phyloP scores from a whole-genome alignment of 352 stramenopile genomes.

The Elongisporangium anandrum region DNA sequence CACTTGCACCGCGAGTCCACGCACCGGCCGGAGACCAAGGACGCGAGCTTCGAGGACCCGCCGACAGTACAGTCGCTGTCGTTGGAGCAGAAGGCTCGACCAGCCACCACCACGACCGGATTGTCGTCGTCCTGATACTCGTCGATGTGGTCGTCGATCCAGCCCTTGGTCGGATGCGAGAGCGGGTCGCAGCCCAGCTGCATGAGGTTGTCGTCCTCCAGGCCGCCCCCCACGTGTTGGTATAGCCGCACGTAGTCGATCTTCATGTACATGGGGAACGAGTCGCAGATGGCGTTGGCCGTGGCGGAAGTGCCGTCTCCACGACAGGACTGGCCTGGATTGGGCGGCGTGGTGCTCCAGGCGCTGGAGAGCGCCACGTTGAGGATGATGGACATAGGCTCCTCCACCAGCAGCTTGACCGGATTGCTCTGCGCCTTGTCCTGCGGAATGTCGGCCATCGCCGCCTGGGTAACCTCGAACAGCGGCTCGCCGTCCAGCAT shows the following conservation, averaged over 20 bases:
- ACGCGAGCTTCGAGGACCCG: slow-evolving; percentile 10
- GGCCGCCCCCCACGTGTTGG: slow-evolving; percentile 32
- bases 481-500: slow-evolving; percentile 53
- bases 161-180: slow-evolving; percentile 55
- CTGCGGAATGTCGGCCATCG: slow-evolving; percentile 51
- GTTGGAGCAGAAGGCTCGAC: slow-evolving; percentile 39
- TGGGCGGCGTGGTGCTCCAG: slow-evolving; percentile 72
- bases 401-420: slow-evolving; percentile 68
- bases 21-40: slow-evolving; percentile 43
- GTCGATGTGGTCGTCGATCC: slow-evolving; percentile 59
- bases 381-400: slow-evolving; percentile 93
- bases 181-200: slow-evolving; percentile 47
- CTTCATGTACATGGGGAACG: slow-evolving; percentile 75
- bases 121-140: slow-evolving; percentile 63
- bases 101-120: slow-evolving; percentile 30
- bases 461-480: slow-evolving; percentile 54
- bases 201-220: slow-evolving; percentile 42
- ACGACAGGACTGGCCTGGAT: slow-evolving; percentile 39
- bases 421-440: slow-evolving; percentile 38
- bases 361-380: slow-evolving; percentile 91
- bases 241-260: slow-evolving; percentile 72
- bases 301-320: slow-evolving; percentile 34
- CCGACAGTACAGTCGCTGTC: slow-evolving; percentile 62
- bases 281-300: slow-evolving; percentile 52
- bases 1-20: slow-evolving; percentile 52